A percentile compares a stretch with the other conserved stretches of the same genome.
These are phyloP conservation scores for Cnidoscolus chayamansa DNA, from an alignment of 441 rosid genomes.

Conservation along the genomic window DNA sequence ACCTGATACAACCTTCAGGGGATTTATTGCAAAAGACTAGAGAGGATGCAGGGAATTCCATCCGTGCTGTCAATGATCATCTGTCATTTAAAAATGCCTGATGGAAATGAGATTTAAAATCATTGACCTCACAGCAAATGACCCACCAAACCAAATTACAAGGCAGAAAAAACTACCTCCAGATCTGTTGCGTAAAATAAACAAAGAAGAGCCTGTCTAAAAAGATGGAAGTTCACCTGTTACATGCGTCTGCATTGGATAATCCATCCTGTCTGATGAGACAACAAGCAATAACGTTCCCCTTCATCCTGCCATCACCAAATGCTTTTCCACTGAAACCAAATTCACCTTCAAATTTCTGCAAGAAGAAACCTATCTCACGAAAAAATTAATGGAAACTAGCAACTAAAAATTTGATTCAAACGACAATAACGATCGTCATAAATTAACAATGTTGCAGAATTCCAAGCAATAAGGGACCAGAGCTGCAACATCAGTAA, in stretches of 20 bases:
- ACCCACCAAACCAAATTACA: not conserved
- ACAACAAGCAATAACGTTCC: not conserved
- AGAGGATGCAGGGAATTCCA: not conserved
- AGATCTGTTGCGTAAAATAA: not conserved
- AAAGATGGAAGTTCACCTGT: slow-evolving; percentile 21
- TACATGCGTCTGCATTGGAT: not conserved
- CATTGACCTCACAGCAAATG: not conserved
- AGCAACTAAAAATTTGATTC: not conserved
- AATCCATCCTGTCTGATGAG: not conserved
- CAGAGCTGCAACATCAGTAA: not conserved
- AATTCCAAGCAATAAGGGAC: not conserved
- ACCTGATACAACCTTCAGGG: slow-evolving; percentile 1
- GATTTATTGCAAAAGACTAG: not conserved
- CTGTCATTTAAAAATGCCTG: not conserved
- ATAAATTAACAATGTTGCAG: not conserved
- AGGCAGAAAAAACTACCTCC: not conserved
- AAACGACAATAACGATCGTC: not conserved
- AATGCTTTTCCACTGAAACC: slow-evolving; percentile 6
- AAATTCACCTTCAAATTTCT: slow-evolving; percentile 5
- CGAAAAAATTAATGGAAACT: slow-evolving; percentile 1
- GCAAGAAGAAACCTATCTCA: slow-evolving; percentile 14
- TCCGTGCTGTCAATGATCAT: not conserved
- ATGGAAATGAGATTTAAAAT: slow-evolving; percentile 1
- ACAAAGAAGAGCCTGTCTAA: not conserved
- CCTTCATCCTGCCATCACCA: slow-evolving; percentile 4